Evolutionary conservation across 2,329 filamentous ascomycete genomes (phyloP), one percentile per base, ranked within the genome.

Genomic region (Tolypocladium amazonense): DNA sequence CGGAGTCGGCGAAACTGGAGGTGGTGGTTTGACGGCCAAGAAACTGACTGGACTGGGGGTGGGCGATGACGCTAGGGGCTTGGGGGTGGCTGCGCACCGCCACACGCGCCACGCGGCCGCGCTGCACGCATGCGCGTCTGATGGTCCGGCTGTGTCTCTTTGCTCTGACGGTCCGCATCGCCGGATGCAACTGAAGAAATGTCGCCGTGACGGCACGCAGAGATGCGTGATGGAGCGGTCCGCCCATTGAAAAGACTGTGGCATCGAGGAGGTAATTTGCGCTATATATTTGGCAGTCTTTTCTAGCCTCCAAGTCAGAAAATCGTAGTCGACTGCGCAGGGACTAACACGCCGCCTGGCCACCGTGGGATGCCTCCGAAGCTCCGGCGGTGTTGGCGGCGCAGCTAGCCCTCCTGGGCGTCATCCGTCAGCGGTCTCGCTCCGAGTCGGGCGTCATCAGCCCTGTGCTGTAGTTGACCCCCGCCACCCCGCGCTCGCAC

Each of bases 41-140:
- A 33, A 18, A 14, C n/a, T n/a, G 30, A 35, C 47, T 33, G 8
- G 50, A 23, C 1, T 30, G 8, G 27, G n/a, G 4, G 27, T 18
- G 25, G 7, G 8, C 30, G 30, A 35, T 53, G 50, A 53, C 50
- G 30, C 30, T 53, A n/a, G 50, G 50, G 47, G 47, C 47, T 52
- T 12, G 50, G 27, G 27, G 11, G 50, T 53, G 50, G 50, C 2
- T 12, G 12, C 60, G 65, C 65, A 66, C 64, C 63, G 65, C 65
- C 65, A 67, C 63, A 64, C 62, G 52, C 57, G 47, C 65, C 64
- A 62, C 65, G 64, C 65, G 63, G 65, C 58, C 61, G 5, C 7
- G 35, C 12, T 20, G 20, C 47, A 53, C 27, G 18, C 25, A 30
- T 15, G 25, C 45, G 14, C 18, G 8, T 30, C 47, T 20, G 47